phyloP scores from a whole-genome alignment of 2,329 filamentous ascomycete species.

The Penicillium concentricum region DNA sequence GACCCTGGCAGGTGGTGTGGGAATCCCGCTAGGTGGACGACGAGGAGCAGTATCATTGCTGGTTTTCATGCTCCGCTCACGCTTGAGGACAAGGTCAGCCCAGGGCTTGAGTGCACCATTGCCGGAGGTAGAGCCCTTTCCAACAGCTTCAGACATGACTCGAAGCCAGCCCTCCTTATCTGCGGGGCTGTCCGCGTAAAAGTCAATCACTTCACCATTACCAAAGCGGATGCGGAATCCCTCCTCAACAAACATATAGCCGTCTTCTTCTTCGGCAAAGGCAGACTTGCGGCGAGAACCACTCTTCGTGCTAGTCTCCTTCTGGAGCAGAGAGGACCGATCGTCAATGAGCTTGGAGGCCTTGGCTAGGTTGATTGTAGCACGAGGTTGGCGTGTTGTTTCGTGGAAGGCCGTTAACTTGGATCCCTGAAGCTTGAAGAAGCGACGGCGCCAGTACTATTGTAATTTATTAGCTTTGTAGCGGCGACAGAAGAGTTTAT shows the following conservation, averaged over 20 bases:
- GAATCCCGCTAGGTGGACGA: conserved; percentile 19
- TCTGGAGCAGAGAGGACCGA: conserved; percentile 76
- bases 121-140: conserved; percentile 51
- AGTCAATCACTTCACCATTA: conserved; percentile 97
- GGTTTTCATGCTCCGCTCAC: conserved; percentile 41
- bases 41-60: conserved; percentile 32
- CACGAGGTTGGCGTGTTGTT: conserved; percentile 88
- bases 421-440: conserved; percentile 88
- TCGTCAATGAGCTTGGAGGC: conserved; percentile 93
- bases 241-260: conserved; percentile 99
- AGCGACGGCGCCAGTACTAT: conserved; percentile 95
- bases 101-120: conserved; percentile 54
- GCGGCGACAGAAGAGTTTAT: not conserved
- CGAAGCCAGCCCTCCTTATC: conserved; percentile 96
- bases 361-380: conserved; percentile 94
- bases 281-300: conserved; percentile 86
- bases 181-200: conserved; percentile 84
- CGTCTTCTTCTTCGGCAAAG: conserved; percentile 97
- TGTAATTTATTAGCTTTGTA: conserved; percentile 22
- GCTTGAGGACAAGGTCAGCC: conserved; percentile 60
- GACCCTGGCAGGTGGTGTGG: conserved; percentile 16
- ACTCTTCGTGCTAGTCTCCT: conserved; percentile 72
- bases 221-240: conserved; percentile 98
- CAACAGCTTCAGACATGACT: conserved; percentile 70
- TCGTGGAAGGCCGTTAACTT: conserved; percentile 97